Percentiles rank a stretch among this genome's conserved stretches.
Conservation (phyloP, 441 rosid genomes). For the Croton setiger region DNA sequence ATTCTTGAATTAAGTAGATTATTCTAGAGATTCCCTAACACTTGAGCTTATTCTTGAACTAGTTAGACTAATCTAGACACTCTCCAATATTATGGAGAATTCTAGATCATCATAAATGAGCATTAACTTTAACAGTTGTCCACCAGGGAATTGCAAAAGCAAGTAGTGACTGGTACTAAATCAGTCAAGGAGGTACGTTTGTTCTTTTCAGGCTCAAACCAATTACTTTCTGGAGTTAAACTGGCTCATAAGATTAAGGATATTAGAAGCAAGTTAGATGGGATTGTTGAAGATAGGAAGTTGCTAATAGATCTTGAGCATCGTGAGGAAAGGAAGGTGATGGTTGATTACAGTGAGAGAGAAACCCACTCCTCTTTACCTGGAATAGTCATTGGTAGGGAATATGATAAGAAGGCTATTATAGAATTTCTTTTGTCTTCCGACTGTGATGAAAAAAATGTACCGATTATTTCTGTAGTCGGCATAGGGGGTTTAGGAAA, state of each 20-base stretch:
- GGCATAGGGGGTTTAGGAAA: conserved; percentile 27
- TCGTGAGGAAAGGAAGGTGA: neutral
- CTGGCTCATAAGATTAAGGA: conserved; percentile 4
- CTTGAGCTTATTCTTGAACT: too few relatives aligned
- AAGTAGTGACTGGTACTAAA: neutral
- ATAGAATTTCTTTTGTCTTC: neutral
- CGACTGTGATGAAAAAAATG: too few relatives aligned
- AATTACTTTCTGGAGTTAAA: neutral
- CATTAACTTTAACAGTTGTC: too few relatives aligned
- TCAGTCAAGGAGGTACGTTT: too few relatives aligned
- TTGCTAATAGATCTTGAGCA: neutral
- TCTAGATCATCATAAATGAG: too few relatives aligned
- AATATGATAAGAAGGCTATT: conserved; percentile 1
- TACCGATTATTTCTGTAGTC: too few relatives aligned
- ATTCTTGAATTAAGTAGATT: too few relatives aligned
- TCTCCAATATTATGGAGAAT: too few relatives aligned
- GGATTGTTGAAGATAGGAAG: neutral
- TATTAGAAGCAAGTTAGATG: neutral
- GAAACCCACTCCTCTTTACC: conserved; percentile 8
- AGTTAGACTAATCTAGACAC: too few relatives aligned
- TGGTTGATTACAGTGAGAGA: neutral
- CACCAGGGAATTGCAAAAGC: neutral
- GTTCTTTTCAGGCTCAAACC: neutral
- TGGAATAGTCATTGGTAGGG: conserved; percentile 12
- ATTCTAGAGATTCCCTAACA: too few relatives aligned